phyloP scores from a whole-genome alignment of 768 basidiomycete genomes.

The Austroboletus eburneus region DNA sequence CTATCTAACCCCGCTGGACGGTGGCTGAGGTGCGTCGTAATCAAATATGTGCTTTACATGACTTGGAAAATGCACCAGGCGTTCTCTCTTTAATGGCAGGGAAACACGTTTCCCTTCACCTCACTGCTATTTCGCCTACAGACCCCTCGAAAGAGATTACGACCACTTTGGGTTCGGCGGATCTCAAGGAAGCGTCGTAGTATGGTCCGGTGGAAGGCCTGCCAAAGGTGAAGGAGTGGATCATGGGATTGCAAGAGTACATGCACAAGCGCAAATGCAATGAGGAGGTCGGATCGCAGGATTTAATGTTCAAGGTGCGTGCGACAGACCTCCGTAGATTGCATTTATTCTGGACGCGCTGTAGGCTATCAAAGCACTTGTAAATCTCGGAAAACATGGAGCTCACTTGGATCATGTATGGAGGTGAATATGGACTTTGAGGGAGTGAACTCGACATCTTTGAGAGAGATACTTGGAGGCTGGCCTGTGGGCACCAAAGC shows the following conservation, averaged over 20 bases:
- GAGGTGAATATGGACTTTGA: constrained; percentile 69
- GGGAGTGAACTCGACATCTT: constrained; percentile 53
- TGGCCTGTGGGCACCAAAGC: constrained; percentile 70
- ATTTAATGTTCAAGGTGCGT: constrained; percentile 69
- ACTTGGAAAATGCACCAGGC: constrained; percentile 68
- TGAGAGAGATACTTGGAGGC: constrained; percentile 57
- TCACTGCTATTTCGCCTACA: constrained; percentile 46
- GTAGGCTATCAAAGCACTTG: constrained; percentile 61
- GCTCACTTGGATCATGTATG: constrained; percentile 21
- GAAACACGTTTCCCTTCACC: constrained; percentile 82
- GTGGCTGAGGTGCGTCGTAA: not conserved
- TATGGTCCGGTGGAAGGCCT: constrained; percentile 68
- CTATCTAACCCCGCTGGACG: not conserved
- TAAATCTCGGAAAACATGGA: constrained; percentile 45
- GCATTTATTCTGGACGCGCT: not conserved
- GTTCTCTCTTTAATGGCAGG: constrained; percentile 76
- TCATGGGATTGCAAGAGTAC: constrained; percentile 59
- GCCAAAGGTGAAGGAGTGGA: constrained; percentile 53
- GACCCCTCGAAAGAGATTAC: constrained; percentile 40
- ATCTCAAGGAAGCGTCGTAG: constrained; percentile 60
- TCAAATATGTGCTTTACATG: constrained; percentile 62
- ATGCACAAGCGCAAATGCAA: constrained; percentile 55
- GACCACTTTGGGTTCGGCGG: constrained; percentile 38
- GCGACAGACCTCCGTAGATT: not conserved
- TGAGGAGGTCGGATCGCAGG: constrained; percentile 73